Evolutionary conservation across 2,329 filamentous ascomycete species (phyloP), one percentile per base, ranked within the genome.

Genomic region (Daldinia sp.): DNA sequence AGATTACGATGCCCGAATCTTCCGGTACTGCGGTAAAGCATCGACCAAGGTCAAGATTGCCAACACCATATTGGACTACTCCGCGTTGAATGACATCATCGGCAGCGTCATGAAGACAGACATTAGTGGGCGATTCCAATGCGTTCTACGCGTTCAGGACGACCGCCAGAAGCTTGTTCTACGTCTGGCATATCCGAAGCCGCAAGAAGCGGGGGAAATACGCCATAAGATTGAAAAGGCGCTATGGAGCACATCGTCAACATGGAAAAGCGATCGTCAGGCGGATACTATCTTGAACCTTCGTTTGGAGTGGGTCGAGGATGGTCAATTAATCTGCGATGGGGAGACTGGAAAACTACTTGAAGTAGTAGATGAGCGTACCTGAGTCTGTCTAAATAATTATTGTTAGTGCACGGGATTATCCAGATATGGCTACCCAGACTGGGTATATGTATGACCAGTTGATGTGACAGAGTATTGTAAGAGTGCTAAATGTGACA

Each of bases 311-410:
- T 63, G 60, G 60, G 50, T 63, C 6, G 51, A 41, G 15, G 20
- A n/a, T 6, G 30, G 28, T 7, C 30, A 30, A 15, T 20, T 63
- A 12, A 15, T 12, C 7, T 41, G 46, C 13, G 7, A 28, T 13
- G 33, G 55, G 4, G 60, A 56, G 30, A 37, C 41, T 20, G 60
- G 60, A 42, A 33, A 50, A 30, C 1, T 63, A 23, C 53, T 44
- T 7, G 33, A 56, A 15, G n/a, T 63, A 2, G 20, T 63, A n/a
- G 60, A 63, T 18, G 60, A 63, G 48, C 60, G 60, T 26, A 15
- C 33, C 33, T 35, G 7, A 35, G 7, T 35, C 33, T 35, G 33
- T 35, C 33, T 35, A 35, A 35, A 9, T 9, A 35, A 1, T 35
- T 7, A 9, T 35, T 35, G 4, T 10, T 35, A 10, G 10, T 35